Conservation (phyloP, 1,139 yeast genomes). For the Pichia sp. region DNA sequence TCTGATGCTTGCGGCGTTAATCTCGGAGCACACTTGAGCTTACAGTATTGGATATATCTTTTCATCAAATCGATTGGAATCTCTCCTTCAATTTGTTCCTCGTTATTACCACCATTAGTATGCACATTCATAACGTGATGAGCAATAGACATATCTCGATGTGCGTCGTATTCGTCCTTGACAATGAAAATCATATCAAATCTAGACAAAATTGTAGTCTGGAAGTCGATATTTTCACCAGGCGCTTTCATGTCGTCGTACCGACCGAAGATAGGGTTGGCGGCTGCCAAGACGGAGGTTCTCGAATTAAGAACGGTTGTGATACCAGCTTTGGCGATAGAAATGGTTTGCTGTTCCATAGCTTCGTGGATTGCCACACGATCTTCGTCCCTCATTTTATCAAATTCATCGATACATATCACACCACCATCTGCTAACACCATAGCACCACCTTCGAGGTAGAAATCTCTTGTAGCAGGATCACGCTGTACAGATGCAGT, state of each 20-base stretch:
- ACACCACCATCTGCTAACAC: slow-evolving; percentile 99
- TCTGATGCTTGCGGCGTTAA: slow-evolving; percentile 87
- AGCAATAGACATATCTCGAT: slow-evolving; percentile 85
- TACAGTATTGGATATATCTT: slow-evolving; percentile 86
- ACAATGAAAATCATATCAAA: slow-evolving; percentile 98
- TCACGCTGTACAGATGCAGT: slow-evolving; percentile 98
- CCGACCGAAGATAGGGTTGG: slow-evolving; percentile 94
- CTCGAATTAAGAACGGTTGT: slow-evolving; percentile 93
- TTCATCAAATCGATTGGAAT: slow-evolving; percentile 89
- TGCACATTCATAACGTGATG: slow-evolving; percentile 94
- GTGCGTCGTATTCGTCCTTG: slow-evolving; percentile 88
- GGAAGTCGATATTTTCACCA: slow-evolving; percentile 97
- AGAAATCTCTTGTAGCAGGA: slow-evolving; percentile 80
- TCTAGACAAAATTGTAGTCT: slow-evolving; percentile 92
- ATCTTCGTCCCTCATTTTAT: slow-evolving; percentile 98
- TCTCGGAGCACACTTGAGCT: slow-evolving; percentile 88
- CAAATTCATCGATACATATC: slow-evolving; percentile 98
- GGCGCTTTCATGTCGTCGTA: slow-evolving; percentile 95
- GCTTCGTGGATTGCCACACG: slow-evolving; percentile 99
- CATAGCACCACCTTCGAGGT: slow-evolving; percentile 99
- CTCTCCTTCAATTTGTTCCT: slow-evolving; percentile 69
- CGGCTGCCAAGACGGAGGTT: slow-evolving; percentile 95
- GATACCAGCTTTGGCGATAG: slow-evolving; percentile 99
- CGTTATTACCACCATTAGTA: slow-evolving; percentile 62
- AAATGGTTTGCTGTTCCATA: slow-evolving; percentile 98